Percentiles rank a stretch among this genome's conserved stretches.
Evolutionary conservation across 345 rosid species (phyloP).

Genomic region (Psidium friedrichsthalianum): DNA sequence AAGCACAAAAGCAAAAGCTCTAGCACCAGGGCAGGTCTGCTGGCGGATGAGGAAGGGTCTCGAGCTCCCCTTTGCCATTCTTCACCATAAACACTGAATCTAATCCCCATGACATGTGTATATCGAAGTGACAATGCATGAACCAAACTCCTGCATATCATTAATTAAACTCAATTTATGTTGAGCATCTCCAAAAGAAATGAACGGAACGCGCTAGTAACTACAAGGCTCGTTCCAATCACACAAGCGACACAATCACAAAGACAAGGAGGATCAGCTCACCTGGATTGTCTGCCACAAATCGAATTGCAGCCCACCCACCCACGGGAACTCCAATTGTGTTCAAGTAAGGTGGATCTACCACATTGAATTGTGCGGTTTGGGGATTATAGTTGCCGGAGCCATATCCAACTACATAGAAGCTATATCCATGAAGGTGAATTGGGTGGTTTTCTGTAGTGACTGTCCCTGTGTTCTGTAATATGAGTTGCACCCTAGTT

Average conservation of each 20-base stretch:
- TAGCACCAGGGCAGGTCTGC: slow-evolving; percentile 67
- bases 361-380: slow-evolving; percentile 40
- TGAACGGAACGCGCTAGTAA: not conserved
- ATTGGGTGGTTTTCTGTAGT: slow-evolving; percentile 82
- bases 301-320: slow-evolving; percentile 88
- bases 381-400: slow-evolving; percentile 48
- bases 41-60: slow-evolving; percentile 72
- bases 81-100: slow-evolving; percentile 59
- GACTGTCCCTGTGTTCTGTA: slow-evolving; percentile 68
- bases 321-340: slow-evolving; percentile 86
- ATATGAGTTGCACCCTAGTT: slow-evolving; percentile 53
- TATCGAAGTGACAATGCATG: slow-evolving; percentile 74
- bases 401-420: slow-evolving; percentile 71
- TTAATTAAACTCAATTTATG: not conserved
- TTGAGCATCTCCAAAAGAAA: not conserved
- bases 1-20: not conserved
- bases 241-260: not conserved
- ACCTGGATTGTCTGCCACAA: slow-evolving; percentile 79
- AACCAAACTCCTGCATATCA: slow-evolving; percentile 63
- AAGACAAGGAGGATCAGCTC: not conserved
- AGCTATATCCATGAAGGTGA: slow-evolving; percentile 85
- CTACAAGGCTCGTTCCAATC: not conserved
- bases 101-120: slow-evolving; percentile 82
- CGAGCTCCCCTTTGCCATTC: slow-evolving; percentile 42
- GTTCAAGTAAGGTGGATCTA: slow-evolving; percentile 81